Evolutionary conservation across 176 grass and related monocot species (phyloP).

Genomic region (Avena sativa): DNA sequence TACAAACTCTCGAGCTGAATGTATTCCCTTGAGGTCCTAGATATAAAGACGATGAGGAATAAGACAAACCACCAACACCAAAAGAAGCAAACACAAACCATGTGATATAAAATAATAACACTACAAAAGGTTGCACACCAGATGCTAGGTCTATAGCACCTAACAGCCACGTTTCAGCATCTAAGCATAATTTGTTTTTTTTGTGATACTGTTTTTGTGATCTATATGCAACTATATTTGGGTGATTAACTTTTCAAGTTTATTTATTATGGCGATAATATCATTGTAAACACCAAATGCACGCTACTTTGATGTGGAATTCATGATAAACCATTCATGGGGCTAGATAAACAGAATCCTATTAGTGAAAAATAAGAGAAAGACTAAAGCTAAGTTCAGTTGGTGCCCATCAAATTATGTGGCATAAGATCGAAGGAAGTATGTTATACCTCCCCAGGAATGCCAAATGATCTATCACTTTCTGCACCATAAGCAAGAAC

Average conservation of each 20-base stretch:
- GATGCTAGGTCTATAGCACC: background rate
- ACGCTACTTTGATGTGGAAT: background rate
- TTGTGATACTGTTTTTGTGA: background rate
- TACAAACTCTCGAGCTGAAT: slow-evolving; percentile 93
- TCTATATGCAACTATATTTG: background rate
- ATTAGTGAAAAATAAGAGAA: background rate
- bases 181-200: slow-evolving; percentile 19
- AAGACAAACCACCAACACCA: background rate
- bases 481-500: slow-evolving; percentile 99
- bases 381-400: background rate
- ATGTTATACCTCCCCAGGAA: slow-evolving; percentile 77
- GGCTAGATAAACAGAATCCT: background rate
- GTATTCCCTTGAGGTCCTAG: slow-evolving; percentile 79
- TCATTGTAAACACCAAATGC: slow-evolving; percentile 8
- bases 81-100: slow-evolving; percentile 16
- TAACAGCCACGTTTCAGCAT: background rate
- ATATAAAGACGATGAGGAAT: slow-evolving; percentile 36
- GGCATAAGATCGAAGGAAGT: slow-evolving; percentile 3
- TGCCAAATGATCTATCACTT: slow-evolving; percentile 82
- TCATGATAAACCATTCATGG: background rate
- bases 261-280: background rate
- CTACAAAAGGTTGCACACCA: slow-evolving; percentile 11
- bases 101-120: background rate
- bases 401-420: slow-evolving; percentile 16
- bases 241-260: background rate